Evolutionary conservation across 371 early-diverging fungal genomes (phyloP).

Genomic region (Zychaea mexicana): DNA sequence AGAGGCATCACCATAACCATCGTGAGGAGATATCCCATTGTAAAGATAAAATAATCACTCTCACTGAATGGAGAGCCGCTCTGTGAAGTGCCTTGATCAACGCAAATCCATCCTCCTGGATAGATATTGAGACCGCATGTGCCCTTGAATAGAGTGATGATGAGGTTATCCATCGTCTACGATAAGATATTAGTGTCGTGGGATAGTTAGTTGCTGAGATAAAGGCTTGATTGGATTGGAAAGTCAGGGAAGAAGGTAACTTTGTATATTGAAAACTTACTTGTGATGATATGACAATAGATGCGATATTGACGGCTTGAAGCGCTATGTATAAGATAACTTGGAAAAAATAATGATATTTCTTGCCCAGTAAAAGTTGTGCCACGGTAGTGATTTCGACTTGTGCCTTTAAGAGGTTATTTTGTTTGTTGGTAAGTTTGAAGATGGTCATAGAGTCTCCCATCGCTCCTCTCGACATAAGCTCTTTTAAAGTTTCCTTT

Average conservation of each 20-base stretch:
- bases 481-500: neutral
- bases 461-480: too few relatives aligned
- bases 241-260: too few relatives aligned
- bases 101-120: conserved; percentile 46
- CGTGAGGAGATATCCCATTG: conserved; percentile 52
- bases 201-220: too few relatives aligned
- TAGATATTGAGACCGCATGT: conserved; percentile 40
- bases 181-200: too few relatives aligned
- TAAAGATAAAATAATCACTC: conserved; percentile 55
- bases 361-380: conserved; percentile 54
- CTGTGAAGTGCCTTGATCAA: conserved; percentile 2
- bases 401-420: conserved; percentile 40
- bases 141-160: conserved; percentile 40
- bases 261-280: conserved; percentile 28
- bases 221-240: too few relatives aligned
- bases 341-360: conserved; percentile 56
- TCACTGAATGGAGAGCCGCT: conserved; percentile 47
- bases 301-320: conserved; percentile 62
- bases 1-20: conserved; percentile 56
- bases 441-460: neutral
- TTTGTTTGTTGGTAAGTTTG: too few relatives aligned
- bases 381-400: conserved; percentile 63
- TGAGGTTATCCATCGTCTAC: conserved; percentile 44
- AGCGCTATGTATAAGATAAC: conserved; percentile 55
- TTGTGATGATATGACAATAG: conserved; percentile 64